Evolutionary conservation across 495 filamentous ascomycete genomes (phyloP).

Genomic region (Aspergillus kassunensis): DNA sequence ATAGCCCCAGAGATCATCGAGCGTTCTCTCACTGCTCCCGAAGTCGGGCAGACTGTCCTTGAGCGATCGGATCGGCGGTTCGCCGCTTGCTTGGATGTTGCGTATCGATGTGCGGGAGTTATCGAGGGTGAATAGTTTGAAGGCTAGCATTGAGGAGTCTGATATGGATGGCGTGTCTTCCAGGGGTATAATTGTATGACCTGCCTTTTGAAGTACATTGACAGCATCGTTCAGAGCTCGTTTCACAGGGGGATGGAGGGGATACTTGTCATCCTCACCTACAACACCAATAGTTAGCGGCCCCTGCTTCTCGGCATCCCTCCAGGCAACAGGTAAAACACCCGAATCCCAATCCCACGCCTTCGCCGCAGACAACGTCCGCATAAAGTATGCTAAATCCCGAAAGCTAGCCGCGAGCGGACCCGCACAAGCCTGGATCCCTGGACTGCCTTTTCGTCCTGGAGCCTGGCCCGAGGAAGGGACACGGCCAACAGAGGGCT

Average conservation of each 20-base stretch:
- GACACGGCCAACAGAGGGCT: constrained; percentile 52
- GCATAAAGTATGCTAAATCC: constrained; percentile 35
- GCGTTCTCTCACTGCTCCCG: too few species aligned
- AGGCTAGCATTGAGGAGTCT: too few species aligned
- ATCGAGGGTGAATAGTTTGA: too few species aligned
- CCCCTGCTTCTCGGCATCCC: constrained; percentile 31
- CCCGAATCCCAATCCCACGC: constrained; percentile 35
- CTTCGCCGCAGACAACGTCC: constrained; percentile 25
- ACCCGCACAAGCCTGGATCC: too few species aligned
- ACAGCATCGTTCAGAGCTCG: constrained; percentile 42
- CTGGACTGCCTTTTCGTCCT: neutral
- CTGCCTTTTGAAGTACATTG: neutral
- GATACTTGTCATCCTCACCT: constrained; percentile 22
- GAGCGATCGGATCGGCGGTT: too few species aligned
- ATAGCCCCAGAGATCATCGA: too few species aligned
- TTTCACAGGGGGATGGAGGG: constrained; percentile 46
- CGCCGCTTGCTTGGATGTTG: too few species aligned
- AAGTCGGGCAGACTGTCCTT: too few species aligned
- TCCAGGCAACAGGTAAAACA: constrained; percentile 36
- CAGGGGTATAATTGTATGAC: too few species aligned
- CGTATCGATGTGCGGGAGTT: too few species aligned
- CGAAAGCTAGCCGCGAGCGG: constrained; percentile 36
- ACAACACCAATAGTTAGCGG: constrained; percentile 29
- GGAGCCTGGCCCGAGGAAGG: constrained; percentile 36
- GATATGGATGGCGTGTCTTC: too few species aligned